phyloP scores from a whole-genome alignment of 208 protist species.

The Trypanosoma grayi region DNA sequence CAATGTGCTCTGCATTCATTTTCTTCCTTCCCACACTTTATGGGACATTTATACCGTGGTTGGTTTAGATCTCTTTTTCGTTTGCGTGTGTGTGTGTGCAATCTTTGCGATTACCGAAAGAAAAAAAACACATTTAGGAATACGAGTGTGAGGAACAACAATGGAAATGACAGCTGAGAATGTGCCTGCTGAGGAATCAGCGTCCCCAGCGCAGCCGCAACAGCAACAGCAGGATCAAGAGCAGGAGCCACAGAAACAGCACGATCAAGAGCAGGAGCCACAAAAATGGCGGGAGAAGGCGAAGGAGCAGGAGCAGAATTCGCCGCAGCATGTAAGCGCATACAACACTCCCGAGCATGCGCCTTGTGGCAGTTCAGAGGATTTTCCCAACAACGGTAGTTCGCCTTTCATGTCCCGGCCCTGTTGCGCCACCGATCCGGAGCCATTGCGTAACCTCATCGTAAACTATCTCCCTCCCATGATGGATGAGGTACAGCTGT shows the following conservation, averaged over 20 bases:
- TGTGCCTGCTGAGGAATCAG: too few relatives aligned
- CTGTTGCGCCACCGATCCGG: constrained; percentile 38
- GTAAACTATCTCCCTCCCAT: constrained; percentile 84
- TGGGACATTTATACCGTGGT: too few relatives aligned
- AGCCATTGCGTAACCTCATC: constrained; percentile 78
- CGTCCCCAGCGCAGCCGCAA: too few relatives aligned
- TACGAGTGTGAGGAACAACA: too few relatives aligned
- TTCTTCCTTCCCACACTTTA: too few relatives aligned
- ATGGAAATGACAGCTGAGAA: too few relatives aligned
- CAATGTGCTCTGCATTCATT: background rate
- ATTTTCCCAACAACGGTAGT: background rate
- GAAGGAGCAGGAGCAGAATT: background rate
- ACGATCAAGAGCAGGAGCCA: too few relatives aligned
- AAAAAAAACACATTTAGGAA: too few relatives aligned
- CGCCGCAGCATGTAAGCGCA: background rate
- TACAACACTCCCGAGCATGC: background rate
- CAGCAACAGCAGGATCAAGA: too few relatives aligned
- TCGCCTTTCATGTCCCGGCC: background rate
- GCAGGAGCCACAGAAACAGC: too few relatives aligned
- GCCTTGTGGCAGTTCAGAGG: background rate
- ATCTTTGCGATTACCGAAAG: too few relatives aligned
- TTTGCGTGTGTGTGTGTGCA: background rate
- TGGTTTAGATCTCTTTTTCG: background rate
- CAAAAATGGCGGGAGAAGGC: too few relatives aligned
- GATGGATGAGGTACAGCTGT: constrained; percentile 73